Base-by-base conservation (phyloP, 768 basidiomycete species). In the Postia placenta region DNA sequence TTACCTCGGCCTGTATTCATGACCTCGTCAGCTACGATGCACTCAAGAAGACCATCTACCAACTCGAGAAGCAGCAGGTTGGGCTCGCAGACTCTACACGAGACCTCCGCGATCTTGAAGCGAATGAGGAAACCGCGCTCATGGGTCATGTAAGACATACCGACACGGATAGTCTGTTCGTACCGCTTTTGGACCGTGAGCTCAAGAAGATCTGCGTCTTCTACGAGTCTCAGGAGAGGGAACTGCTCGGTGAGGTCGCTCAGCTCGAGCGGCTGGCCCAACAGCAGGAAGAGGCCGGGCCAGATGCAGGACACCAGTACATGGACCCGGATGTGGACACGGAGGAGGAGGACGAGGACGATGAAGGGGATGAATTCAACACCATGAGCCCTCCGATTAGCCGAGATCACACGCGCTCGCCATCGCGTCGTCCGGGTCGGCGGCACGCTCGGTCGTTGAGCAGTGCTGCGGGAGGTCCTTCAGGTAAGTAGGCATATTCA, bases 11-110 rank as follows among this genome's bases (percentile, higher is more conserved):
- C n/a, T n/a, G n/a, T n/a, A n/a, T n/a, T n/a, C n/a, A n/a, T n/a
- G n/a, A n/a, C n/a, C n/a, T 33, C 14, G 15, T 5, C 55, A 91
- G 89, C n/a, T 94, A 94, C 61, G 90, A 88, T 64, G 71, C 78
- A 4, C 72, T 93, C 57, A 93, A 92, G 68, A 87, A 87, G 55
- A 78, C 78, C 52, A 85, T 94, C 28, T 93, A 93, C 71, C 83
- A 85, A 55, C 74, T 92, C 22, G 90, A 92, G 69, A 90, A 87
- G 64, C 78, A 82, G 52, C 80, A 89, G 48, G 74, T 75, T 38
- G 73, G 70, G 2, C 69, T 74, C 17, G 66, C 68, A 9, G 51
- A 60, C 11, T 49, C 64, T 11, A 60, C 49, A 33, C 22, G 42
- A n/a, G 42, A 43, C 5, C 19, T 19, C 33, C 44, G 33, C 39